These are phyloP conservation scores for Cystobasidium ongulense DNA, from an alignment of 768 basidiomycete genomes.

Conservation along the genomic window DNA sequence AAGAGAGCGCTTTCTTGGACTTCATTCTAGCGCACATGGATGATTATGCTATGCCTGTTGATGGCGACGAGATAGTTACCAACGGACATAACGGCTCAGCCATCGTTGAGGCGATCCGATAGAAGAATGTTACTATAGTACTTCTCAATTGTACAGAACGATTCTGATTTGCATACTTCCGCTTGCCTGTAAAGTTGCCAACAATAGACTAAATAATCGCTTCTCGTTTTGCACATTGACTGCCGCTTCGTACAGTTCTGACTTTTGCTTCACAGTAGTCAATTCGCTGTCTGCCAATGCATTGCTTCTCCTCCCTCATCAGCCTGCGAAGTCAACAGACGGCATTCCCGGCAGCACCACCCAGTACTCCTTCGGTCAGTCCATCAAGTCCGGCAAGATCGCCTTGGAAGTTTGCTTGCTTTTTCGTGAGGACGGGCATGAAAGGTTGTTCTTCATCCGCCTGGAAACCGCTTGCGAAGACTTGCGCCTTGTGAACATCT, in stretches of 20 bases:
- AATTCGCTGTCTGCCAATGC: not conserved
- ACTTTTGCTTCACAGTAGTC: no score
- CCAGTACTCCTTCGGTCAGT: not conserved
- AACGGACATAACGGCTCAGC: not conserved
- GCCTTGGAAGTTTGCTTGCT: not conserved
- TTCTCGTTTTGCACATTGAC: no score
- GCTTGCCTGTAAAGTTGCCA: no score
- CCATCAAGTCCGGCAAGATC: not conserved
- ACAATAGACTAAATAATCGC: no score
- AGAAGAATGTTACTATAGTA: not conserved
- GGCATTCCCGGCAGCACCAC: not conserved
- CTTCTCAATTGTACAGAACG: not conserved
- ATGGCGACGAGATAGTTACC: not conserved
- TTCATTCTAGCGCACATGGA: constrained; percentile 43
- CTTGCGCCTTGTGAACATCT: constrained; percentile 2
- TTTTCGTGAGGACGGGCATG: constrained; percentile 9
- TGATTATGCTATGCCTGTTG: constrained; percentile 12
- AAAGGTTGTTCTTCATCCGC: constrained; percentile 3
- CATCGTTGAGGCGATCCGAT: not conserved
- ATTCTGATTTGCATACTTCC: not conserved
- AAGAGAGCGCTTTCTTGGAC: constrained; percentile 93
- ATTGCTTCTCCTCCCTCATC: constrained; percentile 2
- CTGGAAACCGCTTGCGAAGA: not conserved
- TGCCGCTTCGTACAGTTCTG: no score
- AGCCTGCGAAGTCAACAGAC: not conserved